A percentile compares a stretch with the other conserved stretches of the same genome.
phyloP scores from a whole-genome alignment of 441 rosid genomes.

The Geranium incanum region DNA sequence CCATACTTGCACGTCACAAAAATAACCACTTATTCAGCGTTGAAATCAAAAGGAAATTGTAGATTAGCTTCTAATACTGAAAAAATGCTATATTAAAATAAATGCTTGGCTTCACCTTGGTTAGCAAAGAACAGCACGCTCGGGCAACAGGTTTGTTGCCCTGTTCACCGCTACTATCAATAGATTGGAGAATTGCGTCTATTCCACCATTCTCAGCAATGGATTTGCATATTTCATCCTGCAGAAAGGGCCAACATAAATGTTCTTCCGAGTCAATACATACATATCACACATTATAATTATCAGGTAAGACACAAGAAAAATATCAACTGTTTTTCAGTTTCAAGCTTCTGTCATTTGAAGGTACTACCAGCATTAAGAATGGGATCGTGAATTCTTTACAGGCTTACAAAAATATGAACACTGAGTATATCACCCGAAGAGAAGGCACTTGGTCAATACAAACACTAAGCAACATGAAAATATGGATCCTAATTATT shows the following conservation, averaged over 20 bases:
- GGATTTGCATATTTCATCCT: slow-evolving; percentile 91
- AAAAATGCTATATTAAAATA: neutral
- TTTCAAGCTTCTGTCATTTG: too few species aligned
- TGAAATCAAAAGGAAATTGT: neutral
- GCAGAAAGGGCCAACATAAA: slow-evolving; percentile 17
- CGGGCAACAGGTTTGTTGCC: slow-evolving; percentile 64
- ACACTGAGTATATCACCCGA: neutral
- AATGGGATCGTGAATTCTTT: too few species aligned
- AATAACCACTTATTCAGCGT: neutral
- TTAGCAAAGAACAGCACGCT: slow-evolving; percentile 68
- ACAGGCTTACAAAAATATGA: neutral
- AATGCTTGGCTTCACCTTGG: slow-evolving; percentile 43
- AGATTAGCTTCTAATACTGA: neutral
- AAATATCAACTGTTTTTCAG: too few species aligned
- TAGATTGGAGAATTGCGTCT: slow-evolving; percentile 57
- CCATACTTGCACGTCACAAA: too few species aligned
- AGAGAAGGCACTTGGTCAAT: neutral
- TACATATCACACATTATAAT: too few species aligned
- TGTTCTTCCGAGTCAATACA: neutral
- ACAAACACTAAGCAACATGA: neutral
- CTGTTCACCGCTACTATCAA: slow-evolving; percentile 73
- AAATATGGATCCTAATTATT: neutral
- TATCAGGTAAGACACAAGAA: too few species aligned
- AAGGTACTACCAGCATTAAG: too few species aligned
- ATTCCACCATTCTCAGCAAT: slow-evolving; percentile 87